Evolutionary conservation across 495 filamentous ascomycete genomes (phyloP).

Genomic region (Cudoniella acicularis): DNA sequence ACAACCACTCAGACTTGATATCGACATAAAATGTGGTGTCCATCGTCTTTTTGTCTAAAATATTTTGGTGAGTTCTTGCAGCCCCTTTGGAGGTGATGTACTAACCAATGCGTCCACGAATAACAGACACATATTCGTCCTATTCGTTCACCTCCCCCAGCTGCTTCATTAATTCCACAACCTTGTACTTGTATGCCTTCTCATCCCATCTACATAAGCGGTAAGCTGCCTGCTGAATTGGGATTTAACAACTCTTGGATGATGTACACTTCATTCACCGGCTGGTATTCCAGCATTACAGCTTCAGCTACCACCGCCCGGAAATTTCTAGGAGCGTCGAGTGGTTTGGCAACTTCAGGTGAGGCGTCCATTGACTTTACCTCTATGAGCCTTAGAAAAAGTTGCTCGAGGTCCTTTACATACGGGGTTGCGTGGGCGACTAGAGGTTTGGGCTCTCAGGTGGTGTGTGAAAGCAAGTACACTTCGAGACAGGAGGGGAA

Average conservation of each 20-base stretch:
- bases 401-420: conserved; percentile 11
- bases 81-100: background rate
- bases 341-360: too few relatives aligned
- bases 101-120: conserved; percentile 38
- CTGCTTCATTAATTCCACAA: conserved; percentile 67
- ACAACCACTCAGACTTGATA: conserved; percentile 8
- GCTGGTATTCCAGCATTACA: conserved; percentile 70
- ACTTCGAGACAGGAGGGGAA: background rate
- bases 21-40: conserved; percentile 5
- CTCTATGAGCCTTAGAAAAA: too few relatives aligned
- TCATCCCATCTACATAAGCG: conserved; percentile 46
- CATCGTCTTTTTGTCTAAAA: conserved; percentile 6
- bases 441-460: background rate
- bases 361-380: too few relatives aligned
- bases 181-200: conserved; percentile 71
- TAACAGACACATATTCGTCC: conserved; percentile 78
- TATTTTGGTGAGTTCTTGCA: background rate
- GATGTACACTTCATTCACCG: conserved; percentile 65
- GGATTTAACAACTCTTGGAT: background rate
- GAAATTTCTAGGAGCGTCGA: too few relatives aligned
- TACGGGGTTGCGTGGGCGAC: conserved; percentile 6
- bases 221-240: background rate
- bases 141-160: conserved; percentile 61
- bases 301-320: background rate
- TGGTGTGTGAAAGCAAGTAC: conserved; percentile 2